Base-by-base conservation (phyloP, 106 monocot genomes). In the Allium sativum region DNA sequence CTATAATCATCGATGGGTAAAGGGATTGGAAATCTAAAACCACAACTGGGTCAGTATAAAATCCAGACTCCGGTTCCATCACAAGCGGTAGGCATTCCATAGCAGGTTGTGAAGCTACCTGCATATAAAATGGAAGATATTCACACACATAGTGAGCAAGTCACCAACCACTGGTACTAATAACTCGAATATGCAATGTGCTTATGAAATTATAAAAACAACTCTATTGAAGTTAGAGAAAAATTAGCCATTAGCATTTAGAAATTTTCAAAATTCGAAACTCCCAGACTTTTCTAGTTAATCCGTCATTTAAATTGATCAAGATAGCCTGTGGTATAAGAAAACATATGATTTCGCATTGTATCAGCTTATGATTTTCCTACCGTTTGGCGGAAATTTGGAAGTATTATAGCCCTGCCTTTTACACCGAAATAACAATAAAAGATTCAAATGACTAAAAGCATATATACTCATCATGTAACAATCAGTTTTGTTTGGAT, bases 1-100 rank as follows among this genome's bases (percentile, higher is more conserved):
- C 96, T 71, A 96, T 96, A 71, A 96, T 91, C 96, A 96, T 96
- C 18, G 96, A 96, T 58, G 96, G 96, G 70, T 96, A 96, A 57
- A 96, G 82, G 22, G 96, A 91, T 55, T 96, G 96, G 59, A 96
- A 96, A 73, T 96, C 96, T 63, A 96, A 70, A 31, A 96, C 87
- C 59, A 96, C 80, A 66, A 96, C 91, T 48, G 96, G 96, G 50
- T 96, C 96, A 18, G 71, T 21, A 69, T 91, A 91, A 74, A 96
- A 96, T 21, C 81, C 87, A 53, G 96, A 96, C 59, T 87, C 78
- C 42, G 96, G 96, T 62, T 96, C 96, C 96, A 96, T 96, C 41
- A 91, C 96, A 68, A 96, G 87, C 8, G 96, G 96, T 62, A 96
- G 68, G 55, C 96, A 96, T 64, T 96, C 96, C 96, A 96, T 96